Base-by-base conservation (phyloP, 139 green algal genomes). In the Pseudopediastrum boryanum region DNA sequence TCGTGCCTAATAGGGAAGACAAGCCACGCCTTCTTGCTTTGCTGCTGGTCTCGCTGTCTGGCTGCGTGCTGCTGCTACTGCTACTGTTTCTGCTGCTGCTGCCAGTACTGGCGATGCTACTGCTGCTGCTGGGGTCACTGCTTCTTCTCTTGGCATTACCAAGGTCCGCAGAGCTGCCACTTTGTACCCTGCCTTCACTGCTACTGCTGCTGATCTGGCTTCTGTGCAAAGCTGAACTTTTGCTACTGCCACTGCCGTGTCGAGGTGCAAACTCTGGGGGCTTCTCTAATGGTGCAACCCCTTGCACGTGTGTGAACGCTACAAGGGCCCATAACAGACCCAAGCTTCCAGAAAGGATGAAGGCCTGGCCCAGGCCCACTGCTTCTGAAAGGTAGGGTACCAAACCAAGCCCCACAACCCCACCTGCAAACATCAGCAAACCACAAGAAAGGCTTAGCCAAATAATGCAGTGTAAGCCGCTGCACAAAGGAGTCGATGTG, bases 291-390 rank as follows among this genome's bases (percentile, higher is more conserved):
- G n/a, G n/a, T n/a, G n/a, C n/a, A n/a, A n/a, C n/a, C n/a, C n/a
- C n/a, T n/a, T n/a, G n/a, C n/a, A n/a, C n/a, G n/a, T n/a, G n/a
- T n/a, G n/a, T n/a, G n/a, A n/a, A n/a, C n/a, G n/a, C n/a, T n/a
- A n/a, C n/a, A n/a, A n/a, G n/a, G n/a, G 86, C 81, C 76, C 77
- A 88, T 6, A 69, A 23, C 10, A 91, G 42, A 19, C 89, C 89
- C 1, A 61, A 51, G 12, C 51, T 56, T 1, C 78, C 84, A 23
- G 88, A 86, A 5, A 73, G 21, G 0, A 85, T 23, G 48, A 92
- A 91, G 31, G 78, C 78, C 3, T 35, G 58, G 2, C 75, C 66
- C 76, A 83, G 88, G 8, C 89, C 86, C 16, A 74, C 42, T 25
- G 42, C 46, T 36, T 56, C 50, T 19, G 81, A 79, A 3, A 93